Base-by-base conservation (phyloP, 495 filamentous ascomycete species). In the Xanthoparmelia taractica region DNA sequence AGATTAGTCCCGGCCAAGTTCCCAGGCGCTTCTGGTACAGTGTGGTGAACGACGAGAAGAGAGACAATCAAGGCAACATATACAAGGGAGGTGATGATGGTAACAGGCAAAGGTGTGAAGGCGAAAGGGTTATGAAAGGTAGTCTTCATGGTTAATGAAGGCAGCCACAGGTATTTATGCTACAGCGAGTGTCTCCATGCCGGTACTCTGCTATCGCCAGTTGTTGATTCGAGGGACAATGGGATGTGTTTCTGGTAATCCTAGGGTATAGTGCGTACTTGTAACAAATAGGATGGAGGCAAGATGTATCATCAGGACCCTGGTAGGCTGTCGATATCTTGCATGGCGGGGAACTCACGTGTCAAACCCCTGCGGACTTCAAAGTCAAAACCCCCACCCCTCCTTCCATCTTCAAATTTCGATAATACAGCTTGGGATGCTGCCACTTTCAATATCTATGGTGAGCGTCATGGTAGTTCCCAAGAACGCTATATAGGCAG, bases 41-140 rank as follows among this genome's bases (percentile, higher is more conserved):
- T 82, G 73, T 87, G 82, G 71, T 96, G 89, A 63, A 90, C 79
- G 64, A 88, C 75, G 63, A 96, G 74, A 36, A 95, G 76, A 38
- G 87, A 83, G 60, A 86, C 81, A 62, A 88, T 73, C 31, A 93
- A 73, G 36, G 85, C 86, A 57, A 89, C 73, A 69, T 93, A 94
- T 45, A 87, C 78, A 65, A 84, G 66, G 4, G 85, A 82, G 17
- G 84, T 85, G 75, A 90, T 83, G 61, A 92, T 77, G 15, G 87
- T 91, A 13, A 93, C 89, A 20, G 86, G 83, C 67, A 84, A 79
- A 38, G 87, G 80, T 58, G 77, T 80, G 69, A 89, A 89, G 27
- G 78, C 81, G 66, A 88, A 69, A 25, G 84, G 84, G 63, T 85
- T 85, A 27, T 36, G 54, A 63, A 70, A 54, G 18, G 33, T 29